Percentiles rank a stretch among this genome's conserved stretches.
Evolutionary conservation across 2,329 filamentous ascomycete species (phyloP).

Genomic region (Scedosporium boydii): DNA sequence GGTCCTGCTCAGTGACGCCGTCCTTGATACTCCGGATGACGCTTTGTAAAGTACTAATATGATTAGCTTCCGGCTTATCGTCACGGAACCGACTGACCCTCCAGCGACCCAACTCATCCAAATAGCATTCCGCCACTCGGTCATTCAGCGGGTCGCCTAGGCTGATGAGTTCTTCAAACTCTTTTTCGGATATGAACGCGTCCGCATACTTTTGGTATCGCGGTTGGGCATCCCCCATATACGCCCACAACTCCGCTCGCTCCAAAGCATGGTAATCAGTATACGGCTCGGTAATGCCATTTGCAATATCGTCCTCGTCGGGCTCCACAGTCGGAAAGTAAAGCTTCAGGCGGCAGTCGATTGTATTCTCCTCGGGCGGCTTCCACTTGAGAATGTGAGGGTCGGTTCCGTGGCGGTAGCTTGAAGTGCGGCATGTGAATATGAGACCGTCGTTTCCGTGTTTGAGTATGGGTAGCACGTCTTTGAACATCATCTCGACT

Average conservation of each 20-base stretch:
- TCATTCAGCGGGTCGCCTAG: conserved; percentile 71
- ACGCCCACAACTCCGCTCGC: conserved; percentile 61
- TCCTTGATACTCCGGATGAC: conserved; percentile 87
- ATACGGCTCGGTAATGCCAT: conserved; percentile 53
- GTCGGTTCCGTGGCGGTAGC: conserved; percentile 86
- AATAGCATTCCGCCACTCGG: conserved; percentile 80
- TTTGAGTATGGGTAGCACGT: conserved; percentile 71
- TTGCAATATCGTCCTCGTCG: conserved; percentile 55
- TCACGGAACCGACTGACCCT: conserved; percentile 83
- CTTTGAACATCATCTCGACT: conserved; percentile 83
- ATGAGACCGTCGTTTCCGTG: conserved; percentile 97
- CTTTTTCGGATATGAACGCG: conserved; percentile 60
- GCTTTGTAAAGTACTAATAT: conserved; percentile 72
- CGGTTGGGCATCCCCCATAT: conserved; percentile 45
- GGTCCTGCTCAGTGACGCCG: conserved; percentile 71
- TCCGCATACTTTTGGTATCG: conserved; percentile 56
- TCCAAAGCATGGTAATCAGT: conserved; percentile 75
- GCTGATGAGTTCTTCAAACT: conserved; percentile 77
- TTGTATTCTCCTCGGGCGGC: conserved; percentile 85
- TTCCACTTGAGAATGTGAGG: conserved; percentile 97
- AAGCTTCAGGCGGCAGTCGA: conserved; percentile 79
- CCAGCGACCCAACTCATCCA: conserved; percentile 69
- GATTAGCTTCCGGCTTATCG: conserved; percentile 87
- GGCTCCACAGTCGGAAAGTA: conserved; percentile 65
- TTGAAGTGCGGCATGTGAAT: conserved; percentile 85